phyloP scores from a whole-genome alignment of 2,329 filamentous ascomycete genomes.

The Penicillium decumbens region DNA sequence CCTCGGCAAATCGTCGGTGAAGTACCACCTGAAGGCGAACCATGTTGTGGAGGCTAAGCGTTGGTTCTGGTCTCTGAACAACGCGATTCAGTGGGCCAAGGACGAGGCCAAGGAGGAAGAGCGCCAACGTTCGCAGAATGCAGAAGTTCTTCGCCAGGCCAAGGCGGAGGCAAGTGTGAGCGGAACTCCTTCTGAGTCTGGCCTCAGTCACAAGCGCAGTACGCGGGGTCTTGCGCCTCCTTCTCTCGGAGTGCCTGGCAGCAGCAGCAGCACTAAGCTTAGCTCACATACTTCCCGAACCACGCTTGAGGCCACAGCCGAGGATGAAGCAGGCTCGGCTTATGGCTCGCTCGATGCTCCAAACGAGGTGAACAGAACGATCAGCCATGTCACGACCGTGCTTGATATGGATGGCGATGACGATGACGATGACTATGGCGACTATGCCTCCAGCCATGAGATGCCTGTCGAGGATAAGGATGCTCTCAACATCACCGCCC shows the following conservation, averaged over 20 bases:
- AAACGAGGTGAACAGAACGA: slow-evolving; percentile 47
- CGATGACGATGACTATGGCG: slow-evolving; percentile 76
- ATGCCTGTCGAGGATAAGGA: slow-evolving; percentile 74
- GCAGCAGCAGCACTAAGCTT: slow-evolving; percentile 41
- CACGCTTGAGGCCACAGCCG: slow-evolving; percentile 45
- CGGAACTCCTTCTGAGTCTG: slow-evolving; percentile 44
- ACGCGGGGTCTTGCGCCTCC: slow-evolving; percentile 37
- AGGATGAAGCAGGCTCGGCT: slow-evolving; percentile 51
- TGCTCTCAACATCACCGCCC: slow-evolving; percentile 93
- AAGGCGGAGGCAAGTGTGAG: slow-evolving; percentile 62
- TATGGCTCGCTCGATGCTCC: slow-evolving; percentile 54
- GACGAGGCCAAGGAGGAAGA: slow-evolving; percentile 93
- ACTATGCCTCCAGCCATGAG: slow-evolving; percentile 75
- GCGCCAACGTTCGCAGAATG: slow-evolving; percentile 66
- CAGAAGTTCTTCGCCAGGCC: slow-evolving; percentile 70
- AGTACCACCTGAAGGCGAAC: slow-evolving; percentile 96
- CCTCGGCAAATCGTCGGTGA: slow-evolving; percentile 95
- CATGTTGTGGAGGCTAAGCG: slow-evolving; percentile 97
- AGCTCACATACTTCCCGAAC: slow-evolving; percentile 48
- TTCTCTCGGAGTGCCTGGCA: slow-evolving; percentile 34
- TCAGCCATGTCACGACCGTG: slow-evolving; percentile 48
- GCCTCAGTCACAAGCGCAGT: slow-evolving; percentile 31
- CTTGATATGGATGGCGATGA: slow-evolving; percentile 61
- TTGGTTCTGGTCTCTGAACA: slow-evolving; percentile 99
- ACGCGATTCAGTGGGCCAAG: slow-evolving; percentile 97